These are phyloP conservation scores for Davidsoniella australis DNA, from an alignment of 2,329 filamentous ascomycete genomes.

Conservation along the genomic window DNA sequence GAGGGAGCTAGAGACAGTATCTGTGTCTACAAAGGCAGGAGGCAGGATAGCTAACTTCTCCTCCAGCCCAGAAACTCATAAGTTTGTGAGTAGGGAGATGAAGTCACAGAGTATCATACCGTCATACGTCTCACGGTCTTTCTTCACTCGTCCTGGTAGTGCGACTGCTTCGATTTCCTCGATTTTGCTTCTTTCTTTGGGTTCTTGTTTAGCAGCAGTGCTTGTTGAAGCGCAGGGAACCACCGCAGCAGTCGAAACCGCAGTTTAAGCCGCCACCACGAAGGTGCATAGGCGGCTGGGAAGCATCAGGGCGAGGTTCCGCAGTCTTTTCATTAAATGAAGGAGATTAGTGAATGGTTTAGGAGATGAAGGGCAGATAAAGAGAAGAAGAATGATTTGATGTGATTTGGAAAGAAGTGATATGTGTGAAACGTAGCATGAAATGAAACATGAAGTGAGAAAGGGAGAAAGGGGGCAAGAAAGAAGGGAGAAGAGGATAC, in stretches of 20 bases:
- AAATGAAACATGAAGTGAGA: background rate
- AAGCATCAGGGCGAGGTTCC: slow-evolving; percentile 16
- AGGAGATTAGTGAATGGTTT: background rate
- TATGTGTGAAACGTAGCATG: too few relatives aligned
- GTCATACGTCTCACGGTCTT: too few relatives aligned
- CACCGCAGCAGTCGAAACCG: slow-evolving; percentile 18
- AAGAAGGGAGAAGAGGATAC: background rate
- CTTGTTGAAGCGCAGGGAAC: slow-evolving; percentile 19
- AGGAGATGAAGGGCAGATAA: too few relatives aligned
- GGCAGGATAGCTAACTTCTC: background rate
- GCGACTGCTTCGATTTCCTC: too few relatives aligned
- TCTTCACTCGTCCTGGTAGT: too few relatives aligned
- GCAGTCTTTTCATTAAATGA: slow-evolving; percentile 9
- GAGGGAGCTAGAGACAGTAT: background rate
- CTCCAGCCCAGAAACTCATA: too few relatives aligned
- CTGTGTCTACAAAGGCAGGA: background rate
- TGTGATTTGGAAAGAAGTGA: background rate
- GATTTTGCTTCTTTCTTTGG: too few relatives aligned
- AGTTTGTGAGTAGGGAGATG: too few relatives aligned
- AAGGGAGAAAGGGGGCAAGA: background rate
- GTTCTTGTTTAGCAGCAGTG: slow-evolving; percentile 16
- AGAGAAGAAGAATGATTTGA: background rate
- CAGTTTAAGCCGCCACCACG: slow-evolving; percentile 18
- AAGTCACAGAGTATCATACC: too few relatives aligned
- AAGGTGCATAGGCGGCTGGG: slow-evolving; percentile 12